Base-by-base conservation (phyloP, 2,329 filamentous ascomycete genomes). In the Karstenula rhodostoma region DNA sequence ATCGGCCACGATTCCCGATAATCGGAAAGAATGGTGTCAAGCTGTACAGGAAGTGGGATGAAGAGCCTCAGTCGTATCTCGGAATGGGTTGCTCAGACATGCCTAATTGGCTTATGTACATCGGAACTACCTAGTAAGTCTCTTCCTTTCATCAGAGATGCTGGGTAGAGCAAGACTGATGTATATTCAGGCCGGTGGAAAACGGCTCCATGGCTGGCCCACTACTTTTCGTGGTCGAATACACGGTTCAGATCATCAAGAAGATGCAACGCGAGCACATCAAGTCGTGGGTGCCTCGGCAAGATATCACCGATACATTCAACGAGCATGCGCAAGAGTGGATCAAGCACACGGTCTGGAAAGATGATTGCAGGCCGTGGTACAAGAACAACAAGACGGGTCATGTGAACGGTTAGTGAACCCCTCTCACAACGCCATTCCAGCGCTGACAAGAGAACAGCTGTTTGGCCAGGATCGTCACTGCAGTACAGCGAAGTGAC, bases 311-410 rank as follows among this genome's bases (percentile, higher is more conserved):
- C 0, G 78, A 81, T 37, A 42, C 58, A 6, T 83, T 82, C 72
- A 81, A 82, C 59, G 74, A 74, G 25, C 80, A 82, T 56, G 73
- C 76, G 3, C 76, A 82, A 64, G 79, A 82, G 58, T 83, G 79
- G 79, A 76, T 83, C 64, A 82, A 81, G 66, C 78, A 82, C 59
- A 84, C 81, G 0, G 81, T 84, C 8, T 84, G 80, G 81, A 82
- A 80, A 58, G 76, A 79, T 25, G 73, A 78, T 6, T 83, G 82
- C 57, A 74, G 80, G 46, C 67, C 67, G 1, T 82, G 81, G 80
- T 83, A 82, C 70, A 81, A 80, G 66, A 78, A 84, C 67, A 76
- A 78, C 32, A 67, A 73, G 0, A 77, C 74, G 0, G 74, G 73
- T 1, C 68, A 73, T 4, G 71, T 78, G 23, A 76, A 76, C 23